Conservation (phyloP, 441 rosid genomes). For the Kokia cookei region DNA sequence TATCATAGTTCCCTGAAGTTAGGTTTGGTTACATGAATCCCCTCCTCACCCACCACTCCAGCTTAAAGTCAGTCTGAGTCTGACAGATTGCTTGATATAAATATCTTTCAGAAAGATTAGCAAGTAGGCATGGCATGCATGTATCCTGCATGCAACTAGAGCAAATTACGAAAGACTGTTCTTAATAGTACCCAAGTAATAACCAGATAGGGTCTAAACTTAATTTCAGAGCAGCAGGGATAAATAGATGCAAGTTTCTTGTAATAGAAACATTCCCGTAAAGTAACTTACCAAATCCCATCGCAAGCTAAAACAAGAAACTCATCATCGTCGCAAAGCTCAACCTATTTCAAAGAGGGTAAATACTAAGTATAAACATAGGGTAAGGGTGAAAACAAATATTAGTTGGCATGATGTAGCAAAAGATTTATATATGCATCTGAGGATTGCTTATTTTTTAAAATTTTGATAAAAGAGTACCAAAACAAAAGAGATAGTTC, state of each 20-base stretch:
- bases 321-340: slow-evolving; percentile 56
- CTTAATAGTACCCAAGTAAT: background rate
- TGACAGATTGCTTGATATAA: background rate
- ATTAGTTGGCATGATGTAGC: background rate
- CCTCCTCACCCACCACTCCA: background rate
- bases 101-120: background rate
- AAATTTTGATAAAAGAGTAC: background rate
- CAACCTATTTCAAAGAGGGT: slow-evolving; percentile 32
- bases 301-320: slow-evolving; percentile 66
- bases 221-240: background rate
- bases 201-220: background rate
- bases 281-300: slow-evolving; percentile 48
- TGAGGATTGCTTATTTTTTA: background rate
- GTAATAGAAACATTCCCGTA: background rate
- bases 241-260: background rate
- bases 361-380: slow-evolving; percentile 5
- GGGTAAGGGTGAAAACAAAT: background rate
- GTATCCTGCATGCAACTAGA: background rate
- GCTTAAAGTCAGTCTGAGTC: background rate
- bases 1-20: background rate
- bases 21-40: background rate
- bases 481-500: background rate
- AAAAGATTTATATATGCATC: background rate
- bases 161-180: background rate
- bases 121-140: slow-evolving; percentile 2